Conservation (phyloP, 2,329 filamentous ascomycete species). For the Beauveria australis region DNA sequence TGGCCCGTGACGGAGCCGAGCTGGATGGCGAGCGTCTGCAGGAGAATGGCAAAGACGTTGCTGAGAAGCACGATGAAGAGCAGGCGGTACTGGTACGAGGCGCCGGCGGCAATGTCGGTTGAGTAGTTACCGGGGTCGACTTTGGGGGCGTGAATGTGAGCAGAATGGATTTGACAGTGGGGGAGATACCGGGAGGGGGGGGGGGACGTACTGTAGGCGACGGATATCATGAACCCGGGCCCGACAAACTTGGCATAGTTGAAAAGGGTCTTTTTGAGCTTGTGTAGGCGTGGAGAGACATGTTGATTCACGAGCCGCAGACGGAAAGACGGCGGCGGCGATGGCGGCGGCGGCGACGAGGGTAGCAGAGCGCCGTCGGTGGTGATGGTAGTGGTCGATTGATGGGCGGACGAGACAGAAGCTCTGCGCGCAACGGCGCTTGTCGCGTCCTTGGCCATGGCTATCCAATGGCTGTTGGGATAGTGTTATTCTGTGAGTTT, state of each 20-base stretch:
- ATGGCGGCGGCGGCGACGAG: neutral
- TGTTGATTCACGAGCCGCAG: neutral
- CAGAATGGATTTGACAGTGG: neutral
- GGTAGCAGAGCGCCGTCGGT: neutral
- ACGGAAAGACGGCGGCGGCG: neutral
- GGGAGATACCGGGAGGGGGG: neutral
- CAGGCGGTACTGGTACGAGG: slow-evolving; percentile 55
- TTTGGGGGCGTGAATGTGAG: neutral
- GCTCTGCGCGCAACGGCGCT: neutral
- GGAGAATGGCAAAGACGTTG: slow-evolving; percentile 63
- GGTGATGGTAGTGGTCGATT: neutral
- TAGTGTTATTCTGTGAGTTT: too few relatives aligned
- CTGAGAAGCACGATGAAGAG: slow-evolving; percentile 62
- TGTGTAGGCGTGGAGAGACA: neutral
- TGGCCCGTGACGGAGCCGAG: slow-evolving; percentile 61
- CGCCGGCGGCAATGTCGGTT: slow-evolving; percentile 61
- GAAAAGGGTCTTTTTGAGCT: neutral
- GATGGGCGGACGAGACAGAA: neutral
- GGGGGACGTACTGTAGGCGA: slow-evolving; percentile 43
- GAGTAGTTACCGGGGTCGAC: slow-evolving; percentile 61
- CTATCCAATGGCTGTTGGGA: too few relatives aligned
- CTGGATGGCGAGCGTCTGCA: slow-evolving; percentile 61
- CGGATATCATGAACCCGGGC: slow-evolving; percentile 57
- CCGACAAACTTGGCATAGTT: slow-evolving; percentile 39
- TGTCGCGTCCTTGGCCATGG: slow-evolving; percentile 1